phyloP scores from a whole-genome alignment of 257 asterid genomes.

The Ballota nigra region DNA sequence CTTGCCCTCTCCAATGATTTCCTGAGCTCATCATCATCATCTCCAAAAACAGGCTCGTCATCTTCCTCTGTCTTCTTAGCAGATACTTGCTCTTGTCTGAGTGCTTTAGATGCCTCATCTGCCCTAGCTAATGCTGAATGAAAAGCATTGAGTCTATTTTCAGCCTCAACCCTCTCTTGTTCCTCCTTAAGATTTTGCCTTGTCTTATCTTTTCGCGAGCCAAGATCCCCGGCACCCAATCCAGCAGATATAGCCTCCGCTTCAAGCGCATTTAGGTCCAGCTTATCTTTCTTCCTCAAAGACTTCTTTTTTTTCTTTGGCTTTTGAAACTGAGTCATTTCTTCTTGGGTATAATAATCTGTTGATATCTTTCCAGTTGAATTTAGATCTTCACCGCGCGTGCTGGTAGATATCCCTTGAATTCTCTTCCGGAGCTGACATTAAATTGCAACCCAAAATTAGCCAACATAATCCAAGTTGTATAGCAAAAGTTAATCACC shows the following conservation, averaged over 20 bases:
- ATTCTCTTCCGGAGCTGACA: conserved; percentile 86
- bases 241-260: conserved; percentile 93
- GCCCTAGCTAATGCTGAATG: conserved; percentile 80
- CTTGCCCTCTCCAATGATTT: conserved; percentile 90
- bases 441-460: conserved; percentile 13
- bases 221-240: conserved; percentile 84
- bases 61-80: conserved; percentile 51
- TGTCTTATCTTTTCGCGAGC: conserved; percentile 70
- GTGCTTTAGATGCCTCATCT: conserved; percentile 90
- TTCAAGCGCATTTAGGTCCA: conserved; percentile 82
- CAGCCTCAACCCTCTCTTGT: conserved; percentile 71
- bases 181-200: conserved; percentile 74
- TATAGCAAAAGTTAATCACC: not conserved
- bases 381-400: conserved; percentile 57
- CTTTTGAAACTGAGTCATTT: conserved; percentile 80
- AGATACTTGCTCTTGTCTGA: conserved; percentile 48
- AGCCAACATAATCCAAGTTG: conserved; percentile 18
- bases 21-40: conserved; percentile 88
- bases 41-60: conserved; percentile 61
- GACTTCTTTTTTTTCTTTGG: conserved; percentile 97
- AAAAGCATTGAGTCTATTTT: conserved; percentile 74
- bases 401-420: conserved; percentile 60
- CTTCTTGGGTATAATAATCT: conserved; percentile 88
- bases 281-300: conserved; percentile 84
- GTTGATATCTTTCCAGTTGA: conserved; percentile 53